Evolutionary conservation across 345 rosid species (phyloP), one percentile per base, ranked within the genome.

Genomic region (Corchorus olitorius): DNA sequence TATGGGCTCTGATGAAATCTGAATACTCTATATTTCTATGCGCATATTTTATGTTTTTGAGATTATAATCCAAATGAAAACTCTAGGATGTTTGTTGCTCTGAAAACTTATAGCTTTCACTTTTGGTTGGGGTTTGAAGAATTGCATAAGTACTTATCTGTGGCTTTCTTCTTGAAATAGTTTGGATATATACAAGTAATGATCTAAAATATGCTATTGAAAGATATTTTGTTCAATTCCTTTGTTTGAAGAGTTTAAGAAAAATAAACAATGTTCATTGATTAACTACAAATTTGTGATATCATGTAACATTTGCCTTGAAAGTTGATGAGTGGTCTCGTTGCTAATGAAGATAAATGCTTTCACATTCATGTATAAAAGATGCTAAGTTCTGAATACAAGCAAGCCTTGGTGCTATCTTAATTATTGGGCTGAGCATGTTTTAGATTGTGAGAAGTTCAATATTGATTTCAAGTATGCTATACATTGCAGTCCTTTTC

Each of bases 221-320:
- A 16, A 63, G 46, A 37, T 37, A 37, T 19, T 11, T 15, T 1
- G n/a, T 41, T 65, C 72, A 50, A 4, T 68, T 58, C 49, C n/a
- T 64, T 65, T 48, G 58, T 46, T 70, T 70, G 60, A 70, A 50
- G 17, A 34, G 39, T 70, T 52, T 17, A n/a, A 17, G 22, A 70
- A 45, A 52, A 52, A 52, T 68, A 68, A 46, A 43, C 11, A 65
- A 43, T 65, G n/a, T 19, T 43, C 50, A 65, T 22, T 41, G 45
- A 41, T 41, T 41, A 41, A 41, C 45, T 41, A 7, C 5, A 41
- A 41, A 41, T 41, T 41, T 55, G 8, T 19, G 34, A 65, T 19
- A 65, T 15, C 6, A 43, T 45, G 53, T 10, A 46, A 43, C 70
- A 43, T 19, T 70, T 70, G n/a, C 43, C 22, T 6, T 48, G 9